A percentile compares a stretch with the other conserved stretches of the same genome.
phyloP scores from a whole-genome alignment of 2,329 filamentous ascomycete species.

The Erysiphe neolycopersici region DNA sequence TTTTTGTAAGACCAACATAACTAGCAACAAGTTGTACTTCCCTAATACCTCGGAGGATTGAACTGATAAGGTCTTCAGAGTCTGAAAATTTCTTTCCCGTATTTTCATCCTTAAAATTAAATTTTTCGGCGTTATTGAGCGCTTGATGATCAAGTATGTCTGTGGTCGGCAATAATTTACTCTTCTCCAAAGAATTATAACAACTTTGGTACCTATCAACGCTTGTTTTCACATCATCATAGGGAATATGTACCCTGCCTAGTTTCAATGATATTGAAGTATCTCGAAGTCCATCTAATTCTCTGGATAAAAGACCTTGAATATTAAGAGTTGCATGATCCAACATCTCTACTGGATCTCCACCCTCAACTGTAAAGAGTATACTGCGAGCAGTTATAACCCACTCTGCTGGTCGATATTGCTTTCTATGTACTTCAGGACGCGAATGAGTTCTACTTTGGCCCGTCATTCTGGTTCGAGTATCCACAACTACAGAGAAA shows the following conservation, averaged over 20 bases:
- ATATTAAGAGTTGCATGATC: constrained; percentile 75
- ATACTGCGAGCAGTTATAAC: constrained; percentile 66
- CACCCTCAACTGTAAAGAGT: constrained; percentile 63
- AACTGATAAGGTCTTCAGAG: constrained; percentile 76
- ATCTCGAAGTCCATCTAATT: constrained; percentile 67
- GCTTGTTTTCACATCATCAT: constrained; percentile 54
- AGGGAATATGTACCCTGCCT: constrained; percentile 69
- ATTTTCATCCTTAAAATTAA: constrained; percentile 26
- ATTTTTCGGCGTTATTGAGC: constrained; percentile 42
- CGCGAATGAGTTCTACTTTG: constrained; percentile 72
- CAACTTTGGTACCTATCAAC: constrained; percentile 24
- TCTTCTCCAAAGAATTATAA: constrained; percentile 10
- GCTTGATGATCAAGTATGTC: constrained; percentile 47
- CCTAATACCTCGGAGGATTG: constrained; percentile 73
- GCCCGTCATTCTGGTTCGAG: constrained; percentile 72
- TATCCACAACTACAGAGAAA: constrained; percentile 70
- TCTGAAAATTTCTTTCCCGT: constrained; percentile 69
- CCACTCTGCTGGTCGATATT: constrained; percentile 73
- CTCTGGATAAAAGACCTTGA: constrained; percentile 68
- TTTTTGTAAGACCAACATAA: constrained; percentile 66
- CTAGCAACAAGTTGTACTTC: constrained; percentile 91
- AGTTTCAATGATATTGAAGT: constrained; percentile 76
- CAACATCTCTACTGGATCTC: constrained; percentile 63
- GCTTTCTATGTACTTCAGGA: constrained; percentile 32
- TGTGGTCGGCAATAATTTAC: constrained; percentile 18